Base-by-base conservation (phyloP, 768 basidiomycete species). In the Lactarius akahatsu region DNA sequence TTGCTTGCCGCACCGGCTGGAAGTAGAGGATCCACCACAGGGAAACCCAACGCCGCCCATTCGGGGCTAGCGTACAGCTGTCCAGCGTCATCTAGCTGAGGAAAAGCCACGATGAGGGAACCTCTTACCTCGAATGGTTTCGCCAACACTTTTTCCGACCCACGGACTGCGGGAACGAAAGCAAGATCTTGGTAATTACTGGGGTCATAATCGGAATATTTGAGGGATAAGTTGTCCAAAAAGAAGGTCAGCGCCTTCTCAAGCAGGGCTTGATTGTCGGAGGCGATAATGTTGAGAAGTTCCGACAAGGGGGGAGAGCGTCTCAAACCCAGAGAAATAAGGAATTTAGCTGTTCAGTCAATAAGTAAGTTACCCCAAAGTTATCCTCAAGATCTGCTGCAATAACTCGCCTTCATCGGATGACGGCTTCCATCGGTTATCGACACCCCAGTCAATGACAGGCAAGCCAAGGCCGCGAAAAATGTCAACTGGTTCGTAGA, bases 381-480 rank as follows among this genome's bases (percentile, higher is more conserved):
- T 30, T 47, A 6, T 28, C 63, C 4, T 36, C 4, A 7, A 20
- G 5, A 11, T n/a, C 41, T 41, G 38, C 13, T 16, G 40, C 2
- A 20, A 36, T 9, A 38, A 67, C 77, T 40, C 47, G 91, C 95
- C 94, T 88, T 97, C 96, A 34, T 94, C 93, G 0, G 94, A 94
- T 11, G 82, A 84, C 5, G 81, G 76, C 65, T 84, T 83, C 96
- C 96, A 99, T 74, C 90, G 94, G 1, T 78, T 78, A 65, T 86
- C 80, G 32, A 79, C 80, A 1, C 90, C 89, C 96, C 96, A 99
- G 70, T 94, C 93, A 52, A 98, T 80, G 3, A 97, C 74, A 4
- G 96, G 94, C 28, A 98, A 77, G 9, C 85, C 84, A 7, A 98
- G 78, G 58, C 84, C 80, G 16, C 92, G 83, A 62, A 95, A 86